Conservation (phyloP, 495 filamentous ascomycete species). For the Aspergillus hancockii region DNA sequence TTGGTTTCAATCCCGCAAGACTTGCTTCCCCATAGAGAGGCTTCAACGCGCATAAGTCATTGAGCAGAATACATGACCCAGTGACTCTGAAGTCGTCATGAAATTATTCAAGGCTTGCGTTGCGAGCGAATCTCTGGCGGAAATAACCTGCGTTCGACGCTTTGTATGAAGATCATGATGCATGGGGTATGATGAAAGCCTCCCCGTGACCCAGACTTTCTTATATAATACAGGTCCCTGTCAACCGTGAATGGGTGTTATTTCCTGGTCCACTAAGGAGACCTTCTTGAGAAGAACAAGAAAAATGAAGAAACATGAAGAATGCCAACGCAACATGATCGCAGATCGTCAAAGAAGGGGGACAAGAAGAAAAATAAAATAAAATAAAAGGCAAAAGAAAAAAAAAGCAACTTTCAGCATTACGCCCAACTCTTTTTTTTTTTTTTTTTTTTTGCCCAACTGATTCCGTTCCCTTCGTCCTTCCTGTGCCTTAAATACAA, state of each 20-base stretch:
- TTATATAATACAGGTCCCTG: conserved; percentile 2
- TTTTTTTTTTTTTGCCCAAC: background rate
- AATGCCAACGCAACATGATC: background rate
- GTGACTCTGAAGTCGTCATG: background rate
- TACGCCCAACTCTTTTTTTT: background rate
- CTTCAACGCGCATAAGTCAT: background rate
- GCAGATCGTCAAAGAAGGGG: background rate
- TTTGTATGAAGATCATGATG: background rate
- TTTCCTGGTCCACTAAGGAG: background rate
- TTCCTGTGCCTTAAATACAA: background rate
- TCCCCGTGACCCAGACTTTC: background rate
- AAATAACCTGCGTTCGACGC: background rate
- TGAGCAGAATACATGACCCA: background rate
- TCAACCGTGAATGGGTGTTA: background rate
- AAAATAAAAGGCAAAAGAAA: background rate
- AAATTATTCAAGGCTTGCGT: background rate
- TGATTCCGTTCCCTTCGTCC: background rate
- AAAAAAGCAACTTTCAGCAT: background rate
- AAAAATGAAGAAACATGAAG: background rate
- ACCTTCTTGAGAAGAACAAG: background rate
- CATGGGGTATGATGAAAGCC: background rate
- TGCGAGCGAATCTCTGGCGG: background rate
- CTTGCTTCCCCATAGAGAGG: background rate
- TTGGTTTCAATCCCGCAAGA: background rate
- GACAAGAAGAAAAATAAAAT: background rate